Conservation (phyloP, 352 stramenopile species). For the Phytophthora fragariae region DNA sequence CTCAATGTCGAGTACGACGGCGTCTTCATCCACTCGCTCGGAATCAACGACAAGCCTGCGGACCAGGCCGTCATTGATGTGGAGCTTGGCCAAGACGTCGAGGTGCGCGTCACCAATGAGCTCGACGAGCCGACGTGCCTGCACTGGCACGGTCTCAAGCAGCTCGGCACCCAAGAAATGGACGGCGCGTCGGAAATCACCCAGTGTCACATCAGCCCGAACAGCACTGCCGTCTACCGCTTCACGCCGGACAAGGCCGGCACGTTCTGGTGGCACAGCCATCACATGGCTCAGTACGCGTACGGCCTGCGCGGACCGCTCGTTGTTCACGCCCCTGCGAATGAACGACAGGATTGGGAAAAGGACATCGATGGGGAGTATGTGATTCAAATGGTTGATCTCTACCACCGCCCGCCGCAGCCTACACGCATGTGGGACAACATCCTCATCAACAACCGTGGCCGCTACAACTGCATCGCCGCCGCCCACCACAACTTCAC, state of each 20-base stretch:
- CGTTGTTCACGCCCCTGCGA: constrained; percentile 36
- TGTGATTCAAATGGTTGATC: constrained; percentile 41
- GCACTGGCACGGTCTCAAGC: not conserved
- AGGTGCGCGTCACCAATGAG: not conserved
- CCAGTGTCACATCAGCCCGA: not conserved
- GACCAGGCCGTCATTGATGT: constrained; percentile 39
- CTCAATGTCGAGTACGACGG: constrained; percentile 34
- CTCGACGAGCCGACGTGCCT: not conserved
- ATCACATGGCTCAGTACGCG: not conserved
- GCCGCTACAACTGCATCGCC: constrained; percentile 47
- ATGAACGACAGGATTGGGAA: constrained; percentile 25
- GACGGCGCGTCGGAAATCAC: not conserved
- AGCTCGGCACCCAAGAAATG: not conserved
- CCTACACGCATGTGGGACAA: constrained; percentile 38
- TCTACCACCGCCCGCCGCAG: constrained; percentile 35
- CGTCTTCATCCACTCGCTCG: constrained; percentile 25
- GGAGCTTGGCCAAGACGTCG: not conserved
- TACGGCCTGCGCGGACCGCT: constrained; percentile 42
- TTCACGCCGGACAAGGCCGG: not conserved
- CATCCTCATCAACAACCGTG: constrained; percentile 50
- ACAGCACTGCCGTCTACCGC: not conserved
- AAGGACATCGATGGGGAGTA: constrained; percentile 37
- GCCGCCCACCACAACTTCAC: constrained; percentile 24
- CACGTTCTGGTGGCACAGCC: not conserved
- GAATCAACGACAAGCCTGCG: constrained; percentile 42